Conservation (phyloP, 2,329 filamentous ascomycete species). For the Aphanoascus verrucosus region DNA sequence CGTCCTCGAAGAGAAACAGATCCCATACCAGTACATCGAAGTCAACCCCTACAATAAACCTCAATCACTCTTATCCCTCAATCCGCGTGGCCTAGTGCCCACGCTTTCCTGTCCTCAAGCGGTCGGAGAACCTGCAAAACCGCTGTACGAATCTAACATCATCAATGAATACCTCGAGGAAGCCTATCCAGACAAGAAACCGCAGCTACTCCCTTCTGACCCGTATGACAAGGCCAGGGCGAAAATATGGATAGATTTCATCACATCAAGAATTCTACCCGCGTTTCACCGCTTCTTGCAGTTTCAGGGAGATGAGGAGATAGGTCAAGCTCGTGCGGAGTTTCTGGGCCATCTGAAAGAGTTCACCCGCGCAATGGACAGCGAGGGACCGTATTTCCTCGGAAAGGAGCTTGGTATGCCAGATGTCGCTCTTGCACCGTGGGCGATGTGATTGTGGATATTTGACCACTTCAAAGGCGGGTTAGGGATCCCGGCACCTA, state of each 20-base stretch:
- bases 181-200: conserved; percentile 46
- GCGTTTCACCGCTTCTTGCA: conserved; percentile 55
- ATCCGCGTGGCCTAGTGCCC: conserved; percentile 65
- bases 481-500: conserved; percentile 40
- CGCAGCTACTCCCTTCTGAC: conserved; percentile 48
- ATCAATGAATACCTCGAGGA: conserved; percentile 70
- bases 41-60: conserved; percentile 71
- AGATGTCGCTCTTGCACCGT: conserved; percentile 62
- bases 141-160: conserved; percentile 62
- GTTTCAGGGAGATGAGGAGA: conserved; percentile 28
- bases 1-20: conserved; percentile 59
- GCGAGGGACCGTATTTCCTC: conserved; percentile 55
- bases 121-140: conserved; percentile 34
- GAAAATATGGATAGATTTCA: conserved; percentile 64
- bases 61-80: conserved; percentile 55
- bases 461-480: conserved; percentile 64
- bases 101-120: conserved; percentile 42
- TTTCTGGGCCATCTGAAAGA: conserved; percentile 50
- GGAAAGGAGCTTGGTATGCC: conserved; percentile 55
- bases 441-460: conserved; percentile 60
- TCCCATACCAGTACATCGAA: conserved; percentile 65
- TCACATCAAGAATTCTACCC: conserved; percentile 56
- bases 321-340: conserved; percentile 43
- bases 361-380: conserved; percentile 53
- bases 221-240: conserved; percentile 55